Conservation (phyloP, 23 red algal species). For the Agarophyton chilense region DNA sequence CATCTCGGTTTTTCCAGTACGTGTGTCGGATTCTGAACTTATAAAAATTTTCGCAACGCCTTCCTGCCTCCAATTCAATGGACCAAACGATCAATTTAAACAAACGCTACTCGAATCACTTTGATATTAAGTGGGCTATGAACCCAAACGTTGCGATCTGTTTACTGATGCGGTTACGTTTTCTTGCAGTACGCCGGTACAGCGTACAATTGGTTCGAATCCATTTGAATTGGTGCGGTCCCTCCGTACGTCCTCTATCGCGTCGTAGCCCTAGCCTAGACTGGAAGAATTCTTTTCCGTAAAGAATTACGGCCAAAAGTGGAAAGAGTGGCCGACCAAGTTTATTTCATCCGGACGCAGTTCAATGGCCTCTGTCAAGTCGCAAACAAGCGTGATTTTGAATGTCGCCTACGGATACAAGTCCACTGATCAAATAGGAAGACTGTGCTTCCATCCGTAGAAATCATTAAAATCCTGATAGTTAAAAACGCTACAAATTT, state of each 20-base stretch:
- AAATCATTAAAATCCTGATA: conserved; percentile 12
- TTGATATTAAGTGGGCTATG: neutral
- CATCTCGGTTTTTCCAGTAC: conserved; percentile 32
- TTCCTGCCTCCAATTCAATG: conserved; percentile 34
- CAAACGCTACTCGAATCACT: neutral
- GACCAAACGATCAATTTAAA: conserved; percentile 9
- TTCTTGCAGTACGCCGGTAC: neutral
- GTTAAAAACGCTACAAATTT: neutral
- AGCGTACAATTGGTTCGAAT: neutral
- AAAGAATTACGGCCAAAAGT: neutral
- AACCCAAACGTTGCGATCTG: neutral
- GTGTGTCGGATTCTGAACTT: neutral
- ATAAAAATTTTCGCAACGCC: neutral
- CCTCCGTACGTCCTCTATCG: neutral
- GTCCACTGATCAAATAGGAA: neutral
- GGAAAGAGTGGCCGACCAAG: conserved; percentile 4
- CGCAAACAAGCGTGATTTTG: neutral
- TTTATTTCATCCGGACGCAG: neutral
- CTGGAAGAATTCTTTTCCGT: neutral
- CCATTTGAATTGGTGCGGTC: neutral
- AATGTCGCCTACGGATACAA: neutral
- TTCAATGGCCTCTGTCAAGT: neutral
- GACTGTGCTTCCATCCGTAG: neutral
- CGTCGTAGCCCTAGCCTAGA: neutral
- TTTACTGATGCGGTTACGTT: neutral